A percentile compares a stretch with the other conserved stretches of the same genome.
phyloP scores from a whole-genome alignment of 371 early-diverging fungal species.

The Lichtheimia corymbifera region DNA sequence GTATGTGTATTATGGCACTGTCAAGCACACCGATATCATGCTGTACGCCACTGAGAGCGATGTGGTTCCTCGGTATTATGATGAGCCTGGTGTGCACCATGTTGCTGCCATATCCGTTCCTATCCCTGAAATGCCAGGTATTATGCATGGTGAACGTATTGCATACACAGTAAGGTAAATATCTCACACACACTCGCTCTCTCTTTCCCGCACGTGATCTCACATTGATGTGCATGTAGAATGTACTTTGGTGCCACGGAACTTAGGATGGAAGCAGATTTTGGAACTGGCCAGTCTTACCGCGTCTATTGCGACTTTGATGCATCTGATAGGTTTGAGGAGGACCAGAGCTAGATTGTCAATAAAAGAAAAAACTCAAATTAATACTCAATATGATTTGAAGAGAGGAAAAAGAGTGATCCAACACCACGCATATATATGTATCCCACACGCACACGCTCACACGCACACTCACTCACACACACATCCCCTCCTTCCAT shows the following conservation, averaged over 20 bases:
- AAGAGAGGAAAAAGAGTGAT: not conserved
- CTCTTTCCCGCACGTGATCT: no score
- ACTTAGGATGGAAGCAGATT: constrained; percentile 52
- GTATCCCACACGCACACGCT: not conserved
- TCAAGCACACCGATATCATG: constrained; percentile 44
- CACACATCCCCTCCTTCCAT: not conserved
- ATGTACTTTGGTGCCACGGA: constrained; percentile 55
- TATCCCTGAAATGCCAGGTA: constrained; percentile 36
- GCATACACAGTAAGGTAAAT: constrained; percentile 43
- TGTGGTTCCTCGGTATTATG: constrained; percentile 38
- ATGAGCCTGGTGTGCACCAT: constrained; percentile 37
- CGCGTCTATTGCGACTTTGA: constrained; percentile 46
- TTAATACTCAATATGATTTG: not conserved
- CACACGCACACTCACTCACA: not conserved
- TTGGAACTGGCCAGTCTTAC: constrained; percentile 39
- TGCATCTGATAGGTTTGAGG: constrained; percentile 18
- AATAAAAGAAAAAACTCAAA: constrained; percentile 1
- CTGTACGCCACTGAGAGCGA: constrained; percentile 45
- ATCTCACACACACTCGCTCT: not conserved
- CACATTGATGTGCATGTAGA: constrained; percentile 14
- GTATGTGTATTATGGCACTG: constrained; percentile 52
- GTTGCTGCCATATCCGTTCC: constrained; percentile 49
- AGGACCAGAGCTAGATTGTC: not conserved
- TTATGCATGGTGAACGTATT: constrained; percentile 35
- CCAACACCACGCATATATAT: not conserved